Evolutionary conservation across 371 early-diverging fungal genomes (phyloP), one percentile per base, ranked within the genome.

Genomic region (Thermomucor indicae-seudaticae): DNA sequence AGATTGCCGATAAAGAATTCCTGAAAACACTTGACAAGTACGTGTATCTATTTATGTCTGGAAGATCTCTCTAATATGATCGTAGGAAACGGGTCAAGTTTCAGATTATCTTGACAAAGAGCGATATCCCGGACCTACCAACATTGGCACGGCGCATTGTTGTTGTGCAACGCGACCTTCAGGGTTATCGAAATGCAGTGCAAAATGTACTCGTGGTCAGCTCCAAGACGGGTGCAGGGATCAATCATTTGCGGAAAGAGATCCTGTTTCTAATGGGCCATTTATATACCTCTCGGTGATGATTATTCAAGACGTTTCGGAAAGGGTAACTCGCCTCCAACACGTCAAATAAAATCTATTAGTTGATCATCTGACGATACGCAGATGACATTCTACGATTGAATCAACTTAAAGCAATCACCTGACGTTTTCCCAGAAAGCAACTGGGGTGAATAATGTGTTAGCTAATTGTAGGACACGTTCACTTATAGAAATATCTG

Each of bases 71-170:
- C 3, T 6, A 2, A 19, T 28, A 23, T 49, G 31, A 19, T 39
- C 51, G 58, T 53, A 69, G 79, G 16, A 67, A 72, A 29, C 57
- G 70, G 38, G 75, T 78, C 32, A 78, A 80, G 55, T 88, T 86
- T 56, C 90, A 89, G 49, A 63, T 91, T n/a, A 80, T 91, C 3
- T 65, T 91, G 61, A 91, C 91, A 20, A 91, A 91, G 53, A 84
- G 89, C 57, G 91, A 91, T 62, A 65, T 89, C 12, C 75, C 87
- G 6, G 62, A 74, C 2, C 60, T 85, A 4, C 76, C 78, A 2
- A 76, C 78, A 24, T 72, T 91, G 29, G 90, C 89, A 2, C 75
- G 80, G 20, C 74, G 81, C 1, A 52, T 70, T 7, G 50, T 63
- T 6, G 30, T 60, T 6, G 67, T 72, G 27, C 67, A 75, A 57